Base-by-base conservation (phyloP, 805 yeast genomes). In the Cyberlindnera sargentensis region DNA sequence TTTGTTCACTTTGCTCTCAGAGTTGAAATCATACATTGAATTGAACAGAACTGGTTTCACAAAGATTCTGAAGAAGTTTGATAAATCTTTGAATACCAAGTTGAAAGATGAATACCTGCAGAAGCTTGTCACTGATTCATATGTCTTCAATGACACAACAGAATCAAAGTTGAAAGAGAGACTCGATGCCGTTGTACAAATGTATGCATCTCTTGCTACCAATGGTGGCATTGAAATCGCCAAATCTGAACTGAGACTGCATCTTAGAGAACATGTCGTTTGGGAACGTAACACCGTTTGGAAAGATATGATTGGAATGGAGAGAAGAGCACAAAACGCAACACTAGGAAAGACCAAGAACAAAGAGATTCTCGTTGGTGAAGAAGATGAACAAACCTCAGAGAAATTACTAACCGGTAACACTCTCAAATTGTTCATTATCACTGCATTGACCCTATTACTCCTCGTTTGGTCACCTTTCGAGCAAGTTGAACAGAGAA, bases 281-380 rank as follows among this genome's bases (percentile, higher is more conserved):
- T 91, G 96, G 95, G 98, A 91, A 65, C 76, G 99, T 62, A 89
- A 89, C 61, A 91, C 97, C 0, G 97, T 91, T 28, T 91, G 99
- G 99, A 82, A 93, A 60, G 97, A 91, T 63, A 82, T 91, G 83
- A 83, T 91, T 60, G 91, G 93, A 24, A 65, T 90, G 54, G 96
- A 90, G 61, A 75, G 96, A 52, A 85, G 85, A 55, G 71, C 90
- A 1, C 91, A 89, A 55, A 88, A 87, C 23, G 89, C 90, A 49
- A 67, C 64, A 39, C 62, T 73, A 27, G 66, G 63, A 31, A 61
- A 54, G 62, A 51, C 53, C 51, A 51, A 45, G 4, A 41, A 49
- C 29, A 58, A 49, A 44, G 52, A 48, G 34, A 46, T 44, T 51
- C 20, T 46, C 15, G 53, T 50, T 25, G 62, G 60, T 7, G 61